Conservation (phyloP, 108 stramenopile species). For the Conticribra guillardii region DNA sequence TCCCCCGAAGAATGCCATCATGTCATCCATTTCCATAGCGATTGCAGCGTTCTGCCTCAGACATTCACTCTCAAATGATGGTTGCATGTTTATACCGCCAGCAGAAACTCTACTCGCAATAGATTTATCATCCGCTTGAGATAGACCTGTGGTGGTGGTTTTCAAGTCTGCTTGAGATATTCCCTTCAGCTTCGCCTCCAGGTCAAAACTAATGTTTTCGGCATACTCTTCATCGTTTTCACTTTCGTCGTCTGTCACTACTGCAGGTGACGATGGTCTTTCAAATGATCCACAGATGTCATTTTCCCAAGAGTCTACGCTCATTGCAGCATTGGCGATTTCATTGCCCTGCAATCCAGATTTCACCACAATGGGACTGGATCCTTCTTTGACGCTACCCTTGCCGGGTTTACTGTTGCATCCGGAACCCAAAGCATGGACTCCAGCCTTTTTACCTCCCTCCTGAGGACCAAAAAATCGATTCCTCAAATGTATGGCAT, state of each 20-base stretch:
- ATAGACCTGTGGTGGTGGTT: background rate
- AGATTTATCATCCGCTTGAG: conserved; percentile 17
- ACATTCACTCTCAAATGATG: conserved; percentile 41
- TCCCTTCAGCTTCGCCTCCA: conserved; percentile 11
- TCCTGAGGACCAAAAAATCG: conserved; percentile 1
- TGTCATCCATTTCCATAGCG: conserved; percentile 34
- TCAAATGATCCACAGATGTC: conserved; percentile 8
- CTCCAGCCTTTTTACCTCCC: too few relatives aligned
- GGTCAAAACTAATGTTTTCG: background rate
- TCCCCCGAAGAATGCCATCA: conserved; percentile 31
- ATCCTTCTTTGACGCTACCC: background rate
- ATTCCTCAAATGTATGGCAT: background rate
- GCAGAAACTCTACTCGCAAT: conserved; percentile 1
- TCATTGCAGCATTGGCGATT: too few relatives aligned
- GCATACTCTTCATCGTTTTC: background rate
- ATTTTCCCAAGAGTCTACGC: conserved; percentile 16
- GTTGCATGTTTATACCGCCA: conserved; percentile 5
- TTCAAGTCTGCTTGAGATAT: background rate
- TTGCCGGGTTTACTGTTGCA: background rate
- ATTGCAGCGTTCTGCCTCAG: conserved; percentile 36
- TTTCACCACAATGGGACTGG: too few relatives aligned
- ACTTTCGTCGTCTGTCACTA: background rate
- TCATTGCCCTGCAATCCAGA: too few relatives aligned
- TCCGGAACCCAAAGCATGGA: too few relatives aligned
- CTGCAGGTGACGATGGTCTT: background rate